A percentile compares a stretch with the other conserved stretches of the same genome.
Evolutionary conservation across 164 flowering plant genomes (phyloP).

Genomic region (Euptelea pleiosperma): DNA sequence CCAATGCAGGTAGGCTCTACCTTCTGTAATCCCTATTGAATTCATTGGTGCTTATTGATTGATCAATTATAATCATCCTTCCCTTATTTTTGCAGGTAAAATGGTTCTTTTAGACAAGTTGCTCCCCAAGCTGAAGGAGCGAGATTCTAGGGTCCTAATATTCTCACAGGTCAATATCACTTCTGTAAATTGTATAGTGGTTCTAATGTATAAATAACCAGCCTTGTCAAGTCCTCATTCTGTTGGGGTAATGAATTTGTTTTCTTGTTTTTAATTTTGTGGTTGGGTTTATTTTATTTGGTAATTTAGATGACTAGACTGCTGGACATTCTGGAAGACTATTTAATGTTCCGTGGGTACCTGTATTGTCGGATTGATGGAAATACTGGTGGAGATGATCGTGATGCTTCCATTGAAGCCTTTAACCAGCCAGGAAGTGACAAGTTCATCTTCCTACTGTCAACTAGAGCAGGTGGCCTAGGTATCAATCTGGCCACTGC

Average conservation of each 20-base stretch:
- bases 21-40: not conserved
- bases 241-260: not conserved
- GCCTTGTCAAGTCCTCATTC: too few relatives aligned
- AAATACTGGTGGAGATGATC: constrained; percentile 98
- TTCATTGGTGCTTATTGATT: not conserved
- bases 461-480: constrained; percentile 99
- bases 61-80: not conserved
- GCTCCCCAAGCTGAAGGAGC: constrained; percentile 93
- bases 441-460: constrained; percentile 84
- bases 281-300: constrained; percentile 4
- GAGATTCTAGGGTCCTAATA: constrained; percentile 95
- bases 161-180: constrained; percentile 83
- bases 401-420: constrained; percentile 97
- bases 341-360: constrained; percentile 83
- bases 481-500: constrained; percentile 99
- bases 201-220: too few relatives aligned
- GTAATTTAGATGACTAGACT: constrained; percentile 91
- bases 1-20: constrained; percentile 68
- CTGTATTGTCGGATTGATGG: constrained; percentile 96
- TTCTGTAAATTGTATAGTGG: not conserved
- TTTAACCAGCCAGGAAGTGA: constrained; percentile 96
- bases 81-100: constrained; percentile 56
- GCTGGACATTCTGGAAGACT: constrained; percentile 95
- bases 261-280: not conserved
- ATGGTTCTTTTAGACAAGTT: constrained; percentile 98